Base-by-base conservation (phyloP, 495 filamentous ascomycete genomes). In the Choiromyces venosus region DNA sequence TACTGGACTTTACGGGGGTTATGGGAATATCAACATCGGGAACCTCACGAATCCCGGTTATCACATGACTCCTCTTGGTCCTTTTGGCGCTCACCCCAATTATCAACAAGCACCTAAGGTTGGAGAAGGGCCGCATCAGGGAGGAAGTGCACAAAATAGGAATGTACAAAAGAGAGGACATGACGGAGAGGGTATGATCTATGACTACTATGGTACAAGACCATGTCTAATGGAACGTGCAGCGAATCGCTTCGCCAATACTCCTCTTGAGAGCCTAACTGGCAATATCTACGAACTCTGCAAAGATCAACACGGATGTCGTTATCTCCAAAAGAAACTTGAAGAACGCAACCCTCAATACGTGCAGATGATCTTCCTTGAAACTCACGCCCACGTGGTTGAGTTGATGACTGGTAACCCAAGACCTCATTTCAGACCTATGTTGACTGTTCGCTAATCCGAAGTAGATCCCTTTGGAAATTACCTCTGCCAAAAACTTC, bases 261-360 rank as follows among this genome's bases (percentile, higher is more conserved):
- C 91, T 75, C 87, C 89, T 21, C 84, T 99, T n/a, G 91, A 96
- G 79, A 85, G 90, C 66, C 88, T 94, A 74, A 85, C 86, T 56
- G 92, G 93, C 44, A 89, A 93, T 77, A 91, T 99, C 76, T 94
- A 97, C 82, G 84, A 84, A 18, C 86, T 96, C 33, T 98, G 94
- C 86, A 97, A 96, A 83, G 95, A 99, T 80, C 95, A 99, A 83
- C 93, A 98, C 82, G 95, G 95, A 37, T 99, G 95, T 78, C 90
- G 95, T 72, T 97, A 92, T 82, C 83, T 99, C 52, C 95, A 99
- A 85, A 93, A 96, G 85, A 95, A 97, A 83, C 85, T 99, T n/a
- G 95, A 98, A 83, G 93, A 96, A 75, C 89, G 90, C 72, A 90
- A 89, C 72, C 88, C 91, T 0, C 90, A 93, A 56, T 88, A 94